Evolutionary conservation across 768 basidiomycete species (phyloP), one percentile per base, ranked within the genome.

Genomic region (Collybia mongolica): DNA sequence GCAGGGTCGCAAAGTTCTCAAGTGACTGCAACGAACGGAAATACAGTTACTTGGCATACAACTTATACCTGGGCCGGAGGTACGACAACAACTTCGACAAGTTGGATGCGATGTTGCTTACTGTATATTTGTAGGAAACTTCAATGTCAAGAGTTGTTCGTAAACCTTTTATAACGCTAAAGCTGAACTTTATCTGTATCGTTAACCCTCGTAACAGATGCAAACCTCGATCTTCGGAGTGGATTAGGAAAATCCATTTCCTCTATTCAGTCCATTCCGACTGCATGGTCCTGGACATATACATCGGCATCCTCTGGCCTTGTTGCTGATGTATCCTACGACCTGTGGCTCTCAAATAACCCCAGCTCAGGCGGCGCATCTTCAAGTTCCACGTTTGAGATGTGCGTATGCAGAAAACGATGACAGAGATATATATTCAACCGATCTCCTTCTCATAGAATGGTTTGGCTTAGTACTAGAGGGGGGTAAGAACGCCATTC

Each of bases 401-500:
- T 63, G 69, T 71, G 42, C 17, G 64, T 58, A 1, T 9, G 22
- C 14, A 11, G 7, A 26, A 26, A 26, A 29, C 6, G 2, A 17
- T 39, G n/a, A 18, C 14, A 15, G 6, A 23, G 18, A 18, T 12
- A n/a, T n/a, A 15, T 38, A 32, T 26, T 9, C 19, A 11, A 18
- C 35, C 22, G 22, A 24, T 7, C 7, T 26, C 28, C 17, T 42
- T 47, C 2, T 36, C 18, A 5, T 26, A 70, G 68, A 17, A 70
- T 70, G 68, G 56, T 70, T 24, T 70, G 68, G 68, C 53, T 68
- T 41, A 70, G 68, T 44, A 54, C 58, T 8, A 53, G 68, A 35
- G 68, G 68, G 60, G 65, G 65, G 68, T 67, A 40, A 53, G 59
- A 36, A 17, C 5, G 20, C 19, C 28, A 28, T 24, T 12, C 4